These are phyloP conservation scores for Trametopsis cervina DNA, from an alignment of 768 basidiomycete genomes.

Conservation along the genomic window DNA sequence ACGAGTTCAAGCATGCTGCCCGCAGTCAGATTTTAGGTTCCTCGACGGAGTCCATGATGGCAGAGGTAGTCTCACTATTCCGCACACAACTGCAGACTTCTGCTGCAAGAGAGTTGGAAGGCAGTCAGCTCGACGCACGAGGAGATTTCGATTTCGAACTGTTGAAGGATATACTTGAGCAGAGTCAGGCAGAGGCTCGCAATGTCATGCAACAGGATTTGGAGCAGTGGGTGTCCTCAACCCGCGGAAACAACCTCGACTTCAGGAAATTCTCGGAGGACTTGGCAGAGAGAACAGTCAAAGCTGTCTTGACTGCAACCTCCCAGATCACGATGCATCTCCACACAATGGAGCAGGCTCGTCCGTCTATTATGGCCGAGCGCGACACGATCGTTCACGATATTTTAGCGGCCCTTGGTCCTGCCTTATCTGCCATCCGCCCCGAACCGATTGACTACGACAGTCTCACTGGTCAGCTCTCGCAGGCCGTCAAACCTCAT, in stretches of 20 bases:
- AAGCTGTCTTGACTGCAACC: slow-evolving; percentile 55
- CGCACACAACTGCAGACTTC: slow-evolving; percentile 61
- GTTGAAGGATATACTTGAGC: slow-evolving; percentile 61
- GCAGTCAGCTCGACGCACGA: slow-evolving; percentile 61
- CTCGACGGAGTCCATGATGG: slow-evolving; percentile 53
- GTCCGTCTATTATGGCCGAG: slow-evolving; percentile 35
- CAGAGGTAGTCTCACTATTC: slow-evolving; percentile 62
- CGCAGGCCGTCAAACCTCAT: slow-evolving; percentile 84
- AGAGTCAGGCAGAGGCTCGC: slow-evolving; percentile 58
- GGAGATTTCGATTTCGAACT: slow-evolving; percentile 77
- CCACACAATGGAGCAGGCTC: slow-evolving; percentile 41
- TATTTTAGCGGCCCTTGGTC: slow-evolving; percentile 48
- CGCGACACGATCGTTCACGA: slow-evolving; percentile 57
- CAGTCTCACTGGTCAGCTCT: slow-evolving; percentile 61
- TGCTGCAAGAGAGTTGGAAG: slow-evolving; percentile 48
- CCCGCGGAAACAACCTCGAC: slow-evolving; percentile 16
- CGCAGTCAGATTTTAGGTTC: slow-evolving; percentile 27
- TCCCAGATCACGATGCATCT: slow-evolving; percentile 50
- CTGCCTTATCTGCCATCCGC: slow-evolving; percentile 53
- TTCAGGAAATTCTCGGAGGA: slow-evolving; percentile 43
- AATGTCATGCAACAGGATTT: slow-evolving; percentile 54
- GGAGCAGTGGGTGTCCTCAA: slow-evolving; percentile 39
- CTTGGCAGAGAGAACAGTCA: slow-evolving; percentile 47
- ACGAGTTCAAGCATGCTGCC: slow-evolving; percentile 14
- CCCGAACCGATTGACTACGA: slow-evolving; percentile 75